Percentiles rank a stretch among this genome's conserved stretches.
Conservation (phyloP, 2,329 filamentous ascomycete genomes). For the Trichoderma harzianum region DNA sequence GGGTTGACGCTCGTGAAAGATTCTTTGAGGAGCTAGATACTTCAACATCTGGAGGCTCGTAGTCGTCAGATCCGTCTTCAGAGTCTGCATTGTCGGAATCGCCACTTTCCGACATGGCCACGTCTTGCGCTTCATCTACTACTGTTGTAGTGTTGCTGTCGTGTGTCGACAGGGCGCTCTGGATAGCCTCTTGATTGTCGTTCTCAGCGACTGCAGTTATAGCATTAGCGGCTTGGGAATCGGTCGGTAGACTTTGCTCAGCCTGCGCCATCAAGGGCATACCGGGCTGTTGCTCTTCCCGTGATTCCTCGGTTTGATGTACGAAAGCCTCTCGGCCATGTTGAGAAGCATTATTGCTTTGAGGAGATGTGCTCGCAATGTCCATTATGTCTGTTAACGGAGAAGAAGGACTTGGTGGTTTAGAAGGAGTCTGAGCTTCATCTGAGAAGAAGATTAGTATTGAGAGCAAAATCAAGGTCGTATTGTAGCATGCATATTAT, state of each 20-base stretch:
- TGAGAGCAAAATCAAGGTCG: background rate
- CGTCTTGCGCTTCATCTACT: slow-evolving; percentile 15
- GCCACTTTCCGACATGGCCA: slow-evolving; percentile 23
- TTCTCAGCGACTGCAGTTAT: background rate
- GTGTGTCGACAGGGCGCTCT: background rate
- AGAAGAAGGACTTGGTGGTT: background rate
- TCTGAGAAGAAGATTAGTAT: background rate
- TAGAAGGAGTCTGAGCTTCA: background rate
- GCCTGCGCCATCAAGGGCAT: background rate
- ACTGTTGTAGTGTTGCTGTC: background rate
- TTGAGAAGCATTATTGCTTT: background rate
- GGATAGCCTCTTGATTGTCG: background rate
- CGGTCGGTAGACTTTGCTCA: background rate
- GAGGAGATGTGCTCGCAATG: slow-evolving; percentile 3
- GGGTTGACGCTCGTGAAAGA: slow-evolving; percentile 6
- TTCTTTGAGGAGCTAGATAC: background rate
- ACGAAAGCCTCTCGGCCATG: background rate
- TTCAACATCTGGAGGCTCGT: slow-evolving; percentile 51
- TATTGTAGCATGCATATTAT: background rate
- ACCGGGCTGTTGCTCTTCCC: background rate
- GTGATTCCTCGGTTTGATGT: background rate
- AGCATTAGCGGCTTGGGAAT: background rate
- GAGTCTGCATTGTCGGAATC: slow-evolving; percentile 39
- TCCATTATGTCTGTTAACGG: slow-evolving; percentile 8
- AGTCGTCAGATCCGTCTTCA: slow-evolving; percentile 45